These are phyloP conservation scores for Phalaenopsis equestris DNA, from an alignment of 106 monocot species.

Conservation along the genomic window DNA sequence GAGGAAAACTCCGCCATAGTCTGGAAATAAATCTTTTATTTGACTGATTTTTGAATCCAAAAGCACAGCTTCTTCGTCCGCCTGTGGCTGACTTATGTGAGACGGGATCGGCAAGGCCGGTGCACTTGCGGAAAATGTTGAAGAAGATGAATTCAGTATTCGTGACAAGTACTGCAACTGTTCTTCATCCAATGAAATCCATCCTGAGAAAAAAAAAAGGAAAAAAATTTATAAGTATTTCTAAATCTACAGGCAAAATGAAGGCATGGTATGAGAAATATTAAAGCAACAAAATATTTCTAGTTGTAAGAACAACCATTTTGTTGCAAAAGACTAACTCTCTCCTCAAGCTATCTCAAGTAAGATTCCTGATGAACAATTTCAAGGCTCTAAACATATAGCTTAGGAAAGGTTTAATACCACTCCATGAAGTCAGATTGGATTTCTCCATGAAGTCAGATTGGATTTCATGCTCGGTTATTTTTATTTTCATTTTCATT, in stretches of 20 bases:
- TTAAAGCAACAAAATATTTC: not conserved
- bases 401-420: not conserved
- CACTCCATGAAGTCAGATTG: not conserved
- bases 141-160: slow-evolving; percentile 15
- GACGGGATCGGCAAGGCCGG: slow-evolving; percentile 10
- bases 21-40: slow-evolving; percentile 89
- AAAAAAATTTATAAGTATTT: no score
- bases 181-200: slow-evolving; percentile 52
- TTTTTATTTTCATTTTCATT: no score
- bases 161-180: slow-evolving; percentile 33
- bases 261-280: not conserved
- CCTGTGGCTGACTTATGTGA: slow-evolving; percentile 12
- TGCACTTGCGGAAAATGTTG: not conserved
- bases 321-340: not conserved
- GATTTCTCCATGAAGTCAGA: not conserved
- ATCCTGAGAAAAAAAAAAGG: slow-evolving; percentile 26
- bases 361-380: not conserved
- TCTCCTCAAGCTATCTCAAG: not conserved
- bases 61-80: slow-evolving; percentile 57
- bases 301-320: no score
- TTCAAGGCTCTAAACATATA: not conserved
- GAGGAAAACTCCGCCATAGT: slow-evolving; percentile 90
- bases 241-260: not conserved
- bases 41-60: slow-evolving; percentile 93
- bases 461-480: no score